phyloP scores from a whole-genome alignment of 2,329 filamentous ascomycete genomes.

The Lecanicillium sp. region DNA sequence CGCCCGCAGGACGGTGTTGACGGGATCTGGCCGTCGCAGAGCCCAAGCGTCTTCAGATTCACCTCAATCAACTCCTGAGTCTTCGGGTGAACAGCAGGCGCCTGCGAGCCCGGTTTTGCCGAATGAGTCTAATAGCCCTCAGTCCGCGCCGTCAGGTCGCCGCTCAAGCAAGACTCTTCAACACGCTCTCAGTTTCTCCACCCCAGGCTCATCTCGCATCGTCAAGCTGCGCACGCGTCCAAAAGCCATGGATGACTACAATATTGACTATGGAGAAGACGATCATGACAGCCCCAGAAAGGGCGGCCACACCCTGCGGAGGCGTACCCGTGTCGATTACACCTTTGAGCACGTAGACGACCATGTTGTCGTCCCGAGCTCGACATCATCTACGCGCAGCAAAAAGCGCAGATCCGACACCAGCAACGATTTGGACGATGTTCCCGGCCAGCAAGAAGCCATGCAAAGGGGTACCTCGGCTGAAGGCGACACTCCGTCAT shows the following conservation, averaged over 20 bases:
- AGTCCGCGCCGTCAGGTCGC: conserved; percentile 20
- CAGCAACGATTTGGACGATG: conserved; percentile 25
- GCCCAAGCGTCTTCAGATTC: conserved; percentile 23
- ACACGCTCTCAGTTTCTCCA: conserved; percentile 28
- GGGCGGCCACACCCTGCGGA: conserved; percentile 50
- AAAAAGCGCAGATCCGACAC: conserved; percentile 28
- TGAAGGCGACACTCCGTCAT: conserved; percentile 25
- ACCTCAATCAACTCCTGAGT: conserved; percentile 23
- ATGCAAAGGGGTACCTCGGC: conserved; percentile 30
- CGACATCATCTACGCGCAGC: conserved; percentile 23
- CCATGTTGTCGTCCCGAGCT: conserved; percentile 30
- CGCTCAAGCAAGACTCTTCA: conserved; percentile 26
- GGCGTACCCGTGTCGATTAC: conserved; percentile 49
- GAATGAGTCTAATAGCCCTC: conserved; percentile 24
- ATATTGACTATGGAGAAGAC: conserved; percentile 26
- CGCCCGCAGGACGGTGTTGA: conserved; percentile 23
- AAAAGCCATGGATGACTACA: conserved; percentile 32
- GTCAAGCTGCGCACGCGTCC: conserved; percentile 32
- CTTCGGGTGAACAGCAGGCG: conserved; percentile 21
- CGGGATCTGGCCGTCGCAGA: conserved; percentile 20
- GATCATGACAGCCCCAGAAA: conserved; percentile 41
- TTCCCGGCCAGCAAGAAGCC: conserved; percentile 15
- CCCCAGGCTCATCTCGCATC: conserved; percentile 20
- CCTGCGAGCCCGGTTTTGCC: conserved; percentile 23
- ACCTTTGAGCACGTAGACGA: conserved; percentile 44